A percentile compares a stretch with the other conserved stretches of the same genome.
Evolutionary conservation across 345 rosid species (phyloP).

Genomic region (Mercurialis annua): DNA sequence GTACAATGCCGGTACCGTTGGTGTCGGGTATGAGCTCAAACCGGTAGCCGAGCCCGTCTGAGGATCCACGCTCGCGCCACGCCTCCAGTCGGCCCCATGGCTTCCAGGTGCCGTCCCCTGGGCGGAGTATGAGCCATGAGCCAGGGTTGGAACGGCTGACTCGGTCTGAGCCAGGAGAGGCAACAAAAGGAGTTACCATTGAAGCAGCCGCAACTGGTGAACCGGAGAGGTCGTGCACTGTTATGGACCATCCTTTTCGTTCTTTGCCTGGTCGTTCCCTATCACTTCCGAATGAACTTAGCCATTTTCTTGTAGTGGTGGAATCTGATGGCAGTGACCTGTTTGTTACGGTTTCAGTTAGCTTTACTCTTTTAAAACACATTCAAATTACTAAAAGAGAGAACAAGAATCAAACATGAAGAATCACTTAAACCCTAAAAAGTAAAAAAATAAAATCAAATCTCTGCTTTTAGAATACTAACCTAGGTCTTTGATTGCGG

Average conservation of each 20-base stretch:
- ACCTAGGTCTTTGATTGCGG: constrained; percentile 73
- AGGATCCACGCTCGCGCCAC: constrained; percentile 81
- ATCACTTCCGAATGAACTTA: constrained; percentile 79
- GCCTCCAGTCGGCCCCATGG: constrained; percentile 96
- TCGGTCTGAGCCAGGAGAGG: constrained; percentile 81
- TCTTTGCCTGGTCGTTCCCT: constrained; percentile 71
- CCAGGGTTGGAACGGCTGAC: constrained; percentile 92
- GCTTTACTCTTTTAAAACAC: constrained; percentile 18
- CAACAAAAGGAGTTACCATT: constrained; percentile 77
- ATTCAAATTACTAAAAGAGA: neutral
- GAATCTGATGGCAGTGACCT: constrained; percentile 61
- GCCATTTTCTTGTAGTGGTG: constrained; percentile 57
- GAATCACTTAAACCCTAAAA: constrained; percentile 4
- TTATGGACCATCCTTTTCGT: constrained; percentile 89
- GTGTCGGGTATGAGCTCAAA: constrained; percentile 72
- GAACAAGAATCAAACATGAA: constrained; percentile 6
- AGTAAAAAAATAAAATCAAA: neutral
- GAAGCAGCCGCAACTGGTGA: constrained; percentile 86
- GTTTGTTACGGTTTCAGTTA: constrained; percentile 1
- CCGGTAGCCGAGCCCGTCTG: constrained; percentile 70
- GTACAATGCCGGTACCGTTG: constrained; percentile 53
- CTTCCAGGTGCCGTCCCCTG: constrained; percentile 76
- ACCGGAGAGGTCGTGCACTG: constrained; percentile 87
- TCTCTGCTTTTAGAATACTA: constrained; percentile 15
- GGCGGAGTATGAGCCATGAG: constrained; percentile 83